Evolutionary conservation across 306 rosid genomes (phyloP).

Genomic region (Senna tora): DNA sequence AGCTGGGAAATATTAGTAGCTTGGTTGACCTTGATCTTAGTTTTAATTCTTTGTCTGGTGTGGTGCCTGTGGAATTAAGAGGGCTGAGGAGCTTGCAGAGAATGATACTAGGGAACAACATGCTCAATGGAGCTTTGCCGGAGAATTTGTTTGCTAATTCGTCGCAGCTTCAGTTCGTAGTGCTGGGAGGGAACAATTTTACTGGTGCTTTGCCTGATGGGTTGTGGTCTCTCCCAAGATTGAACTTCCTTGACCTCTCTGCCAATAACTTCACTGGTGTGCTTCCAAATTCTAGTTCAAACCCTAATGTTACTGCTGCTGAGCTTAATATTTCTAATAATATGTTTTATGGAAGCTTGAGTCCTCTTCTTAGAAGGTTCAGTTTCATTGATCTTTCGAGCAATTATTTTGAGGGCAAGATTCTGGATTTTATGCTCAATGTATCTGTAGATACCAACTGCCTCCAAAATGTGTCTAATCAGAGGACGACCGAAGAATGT

Average conservation of each 20-base stretch:
- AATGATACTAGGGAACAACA: constrained; percentile 55
- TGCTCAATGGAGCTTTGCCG: constrained; percentile 58
- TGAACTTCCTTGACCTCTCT: constrained; percentile 74
- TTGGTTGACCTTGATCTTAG: constrained; percentile 87
- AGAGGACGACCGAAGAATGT: constrained; percentile 61
- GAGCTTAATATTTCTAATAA: constrained; percentile 71
- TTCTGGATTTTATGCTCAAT: constrained; percentile 53
- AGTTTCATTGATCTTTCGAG: constrained; percentile 61
- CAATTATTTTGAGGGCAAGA: constrained; percentile 80
- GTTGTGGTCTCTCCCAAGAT: constrained; percentile 63
- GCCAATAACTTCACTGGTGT: constrained; percentile 66
- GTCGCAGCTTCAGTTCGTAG: constrained; percentile 55
- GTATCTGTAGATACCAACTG: constrained; percentile 63
- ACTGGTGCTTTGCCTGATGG: constrained; percentile 60
- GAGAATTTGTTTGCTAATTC: constrained; percentile 45
- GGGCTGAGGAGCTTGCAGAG: constrained; percentile 64
- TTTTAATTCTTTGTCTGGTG: constrained; percentile 59
- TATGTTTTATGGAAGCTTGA: constrained; percentile 68
- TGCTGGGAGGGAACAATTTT: constrained; percentile 60
- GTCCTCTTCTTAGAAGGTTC: constrained; percentile 56
- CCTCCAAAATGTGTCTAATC: constrained; percentile 63
- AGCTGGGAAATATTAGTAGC: constrained; percentile 61
- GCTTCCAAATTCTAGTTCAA: constrained; percentile 63
- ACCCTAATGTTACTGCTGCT: constrained; percentile 41
- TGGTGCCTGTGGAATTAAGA: constrained; percentile 55